These are phyloP conservation scores for Medakamo hakoo DNA, from an alignment of 139 green algal genomes.

Conservation along the genomic window DNA sequence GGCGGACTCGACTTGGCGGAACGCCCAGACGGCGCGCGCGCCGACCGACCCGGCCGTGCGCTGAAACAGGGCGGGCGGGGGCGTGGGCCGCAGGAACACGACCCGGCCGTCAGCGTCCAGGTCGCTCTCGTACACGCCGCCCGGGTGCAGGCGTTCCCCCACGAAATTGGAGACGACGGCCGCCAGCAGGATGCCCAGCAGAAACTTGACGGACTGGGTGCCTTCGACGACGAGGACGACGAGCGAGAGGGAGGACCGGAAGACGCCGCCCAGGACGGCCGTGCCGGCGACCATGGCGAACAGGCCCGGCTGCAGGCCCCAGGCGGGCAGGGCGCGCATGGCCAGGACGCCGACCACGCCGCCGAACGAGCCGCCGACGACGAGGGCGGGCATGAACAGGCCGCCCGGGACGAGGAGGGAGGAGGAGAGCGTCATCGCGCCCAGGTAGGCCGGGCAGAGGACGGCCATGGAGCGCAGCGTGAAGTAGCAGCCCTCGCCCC, in stretches of 20 bases:
- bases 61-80: slow-evolving; percentile 40
- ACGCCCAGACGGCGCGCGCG: slow-evolving; percentile 40
- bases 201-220: slow-evolving; percentile 49
- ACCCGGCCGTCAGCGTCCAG: slow-evolving; percentile 61
- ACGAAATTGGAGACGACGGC: slow-evolving; percentile 70
- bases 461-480: slow-evolving; percentile 29
- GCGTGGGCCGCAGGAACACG: slow-evolving; percentile 55
- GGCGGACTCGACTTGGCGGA: slow-evolving; percentile 40
- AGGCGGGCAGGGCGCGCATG: slow-evolving; percentile 31
- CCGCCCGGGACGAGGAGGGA: slow-evolving; percentile 65
- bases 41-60: slow-evolving; percentile 41
- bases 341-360: slow-evolving; percentile 43
- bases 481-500: slow-evolving; percentile 32
- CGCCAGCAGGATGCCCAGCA: slow-evolving; percentile 68
- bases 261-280: slow-evolving; percentile 68
- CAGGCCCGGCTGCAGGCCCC: slow-evolving; percentile 41
- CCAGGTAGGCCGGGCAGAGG: slow-evolving; percentile 43
- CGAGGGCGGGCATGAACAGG: slow-evolving; percentile 83
- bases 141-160: slow-evolving; percentile 49
- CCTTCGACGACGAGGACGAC: slow-evolving; percentile 78
- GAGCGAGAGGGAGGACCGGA: slow-evolving; percentile 69
- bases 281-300: slow-evolving; percentile 69
- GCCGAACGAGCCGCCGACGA: slow-evolving; percentile 53
- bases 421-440: slow-evolving; percentile 52
- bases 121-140: slow-evolving; percentile 80